phyloP scores from a whole-genome alignment of 2,329 filamentous ascomycete species.

The Plenodomus lindquistii region DNA sequence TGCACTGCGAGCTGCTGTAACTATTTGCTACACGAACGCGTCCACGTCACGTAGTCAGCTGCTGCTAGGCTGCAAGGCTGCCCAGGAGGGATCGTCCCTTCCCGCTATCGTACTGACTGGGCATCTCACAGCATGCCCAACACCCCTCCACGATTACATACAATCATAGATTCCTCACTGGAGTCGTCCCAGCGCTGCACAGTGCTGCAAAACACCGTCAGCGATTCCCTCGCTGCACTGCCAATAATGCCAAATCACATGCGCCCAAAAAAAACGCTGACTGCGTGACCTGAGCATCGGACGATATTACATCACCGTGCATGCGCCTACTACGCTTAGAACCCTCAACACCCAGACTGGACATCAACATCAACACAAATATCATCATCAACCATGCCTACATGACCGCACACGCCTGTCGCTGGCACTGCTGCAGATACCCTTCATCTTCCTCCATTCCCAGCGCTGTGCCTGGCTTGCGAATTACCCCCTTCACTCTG shows the following conservation, averaged over 20 bases:
- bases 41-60: too few relatives aligned
- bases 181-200: not conserved
- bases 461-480: conserved; percentile 52
- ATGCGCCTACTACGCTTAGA: conserved; percentile 3
- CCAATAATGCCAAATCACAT: conserved; percentile 5
- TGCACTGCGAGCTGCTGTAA: not conserved
- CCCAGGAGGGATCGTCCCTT: too few relatives aligned
- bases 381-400: conserved; percentile 19
- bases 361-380: not conserved
- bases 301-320: conserved; percentile 31
- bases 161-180: not conserved
- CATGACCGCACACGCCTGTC: conserved; percentile 51
- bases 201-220: not conserved
- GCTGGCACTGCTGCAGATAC: conserved; percentile 69
- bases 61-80: too few relatives aligned
- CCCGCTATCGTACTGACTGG: too few relatives aligned
- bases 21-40: too few relatives aligned
- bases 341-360: not conserved
- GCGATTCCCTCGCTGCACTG: not conserved
- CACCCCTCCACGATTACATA: not conserved
- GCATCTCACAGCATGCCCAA: not conserved
- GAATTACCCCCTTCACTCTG: conserved; percentile 72
- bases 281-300: conserved; percentile 36
- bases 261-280: conserved; percentile 23
- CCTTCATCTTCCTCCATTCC: conserved; percentile 72